A percentile compares a stretch with the other conserved stretches of the same genome.
These are phyloP conservation scores for Colletotrichum falcatum DNA, from an alignment of 2,329 filamentous ascomycete genomes.

Conservation along the genomic window DNA sequence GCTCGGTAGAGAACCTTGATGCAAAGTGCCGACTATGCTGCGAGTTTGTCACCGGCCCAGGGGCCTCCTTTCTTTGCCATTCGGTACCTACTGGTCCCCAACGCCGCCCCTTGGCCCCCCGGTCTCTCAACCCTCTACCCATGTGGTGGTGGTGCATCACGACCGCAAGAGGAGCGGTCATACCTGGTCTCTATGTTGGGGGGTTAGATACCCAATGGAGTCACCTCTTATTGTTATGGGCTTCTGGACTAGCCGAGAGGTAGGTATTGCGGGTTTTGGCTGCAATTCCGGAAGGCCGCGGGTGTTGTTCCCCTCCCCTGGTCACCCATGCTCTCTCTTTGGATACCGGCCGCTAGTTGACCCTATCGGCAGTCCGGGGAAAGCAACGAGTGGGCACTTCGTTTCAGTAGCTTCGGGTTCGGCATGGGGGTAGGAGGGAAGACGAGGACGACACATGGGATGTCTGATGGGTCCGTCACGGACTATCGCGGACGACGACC, in stretches of 20 bases:
- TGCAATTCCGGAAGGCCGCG: conserved; percentile 36
- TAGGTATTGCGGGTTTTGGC: conserved; percentile 18
- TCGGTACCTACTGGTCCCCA: too few relatives aligned
- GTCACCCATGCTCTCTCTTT: conserved; percentile 4
- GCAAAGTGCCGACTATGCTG: not conserved
- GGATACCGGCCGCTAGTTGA: conserved; percentile 15
- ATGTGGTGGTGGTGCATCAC: not conserved
- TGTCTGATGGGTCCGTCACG: conserved; percentile 12
- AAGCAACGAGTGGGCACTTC: conserved; percentile 28
- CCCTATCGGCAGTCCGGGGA: conserved; percentile 39
- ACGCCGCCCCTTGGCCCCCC: not conserved
- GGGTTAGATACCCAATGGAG: not conserved
- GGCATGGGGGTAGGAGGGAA: conserved; percentile 1
- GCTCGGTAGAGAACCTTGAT: conserved; percentile 10
- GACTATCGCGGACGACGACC: conserved; percentile 6
- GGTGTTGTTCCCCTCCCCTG: conserved; percentile 19
- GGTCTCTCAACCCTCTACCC: conserved; percentile 12
- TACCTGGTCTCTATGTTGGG: not conserved
- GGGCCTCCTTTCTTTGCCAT: conserved; percentile 5
- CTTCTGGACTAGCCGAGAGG: conserved; percentile 10
- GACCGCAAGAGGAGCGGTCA: not conserved
- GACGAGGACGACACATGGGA: conserved; percentile 23
- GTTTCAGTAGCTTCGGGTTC: conserved; percentile 35
- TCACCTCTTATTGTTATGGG: not conserved
- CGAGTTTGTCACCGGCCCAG: conserved; percentile 13